Evolutionary conservation across 495 filamentous ascomycete species (phyloP).

Genomic region (Podospora fimiseda): DNA sequence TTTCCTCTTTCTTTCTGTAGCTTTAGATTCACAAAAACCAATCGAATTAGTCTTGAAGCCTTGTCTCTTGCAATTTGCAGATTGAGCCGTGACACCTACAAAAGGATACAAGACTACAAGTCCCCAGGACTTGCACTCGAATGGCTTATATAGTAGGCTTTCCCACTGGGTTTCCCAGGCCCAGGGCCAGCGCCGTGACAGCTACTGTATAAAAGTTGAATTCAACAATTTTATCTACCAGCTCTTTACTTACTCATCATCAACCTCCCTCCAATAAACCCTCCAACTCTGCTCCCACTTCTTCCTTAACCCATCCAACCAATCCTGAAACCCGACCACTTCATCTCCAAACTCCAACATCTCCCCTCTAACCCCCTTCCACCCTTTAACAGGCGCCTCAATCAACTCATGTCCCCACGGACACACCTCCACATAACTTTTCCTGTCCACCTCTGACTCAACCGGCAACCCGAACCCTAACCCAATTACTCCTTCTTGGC

Average conservation of each 20-base stretch:
- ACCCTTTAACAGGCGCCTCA: constrained; percentile 1
- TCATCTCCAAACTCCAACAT: background rate
- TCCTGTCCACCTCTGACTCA: background rate
- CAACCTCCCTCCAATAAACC: constrained; percentile 4
- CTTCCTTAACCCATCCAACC: background rate
- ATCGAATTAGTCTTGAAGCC: too few species aligned
- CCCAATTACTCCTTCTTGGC: background rate
- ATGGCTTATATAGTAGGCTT: too few species aligned
- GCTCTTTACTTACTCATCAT: background rate
- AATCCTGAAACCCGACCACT: background rate
- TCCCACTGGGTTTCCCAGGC: too few species aligned
- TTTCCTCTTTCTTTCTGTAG: too few species aligned
- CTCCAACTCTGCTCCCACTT: background rate
- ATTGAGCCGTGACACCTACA: too few species aligned
- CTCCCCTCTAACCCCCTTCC: background rate
- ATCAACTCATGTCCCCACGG: constrained; percentile 4
- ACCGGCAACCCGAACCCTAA: background rate
- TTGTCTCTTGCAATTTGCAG: too few species aligned
- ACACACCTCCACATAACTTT: constrained; percentile 4
- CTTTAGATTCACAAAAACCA: too few species aligned
- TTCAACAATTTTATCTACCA: too few species aligned
- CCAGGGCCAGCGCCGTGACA: too few species aligned
- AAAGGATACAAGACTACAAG: too few species aligned
- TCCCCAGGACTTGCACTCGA: too few species aligned
- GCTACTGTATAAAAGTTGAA: too few species aligned